Base-by-base conservation (phyloP, 75 land plant genomes). In the Sequoiadendron giganteum region DNA sequence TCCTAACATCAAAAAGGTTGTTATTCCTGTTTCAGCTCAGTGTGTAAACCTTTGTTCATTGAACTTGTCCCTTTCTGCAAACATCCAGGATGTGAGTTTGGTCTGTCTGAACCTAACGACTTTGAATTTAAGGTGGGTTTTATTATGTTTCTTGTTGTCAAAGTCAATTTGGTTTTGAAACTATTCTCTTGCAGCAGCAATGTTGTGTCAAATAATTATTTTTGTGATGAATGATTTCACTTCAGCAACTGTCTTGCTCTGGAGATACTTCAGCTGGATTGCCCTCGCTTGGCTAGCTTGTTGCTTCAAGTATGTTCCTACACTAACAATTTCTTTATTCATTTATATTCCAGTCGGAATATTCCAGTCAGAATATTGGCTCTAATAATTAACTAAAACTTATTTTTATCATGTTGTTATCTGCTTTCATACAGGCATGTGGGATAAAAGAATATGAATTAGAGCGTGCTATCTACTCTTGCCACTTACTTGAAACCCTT, bases 1-100 rank as follows among this genome's bases (percentile, higher is more conserved):
- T 91, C 94, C 92, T 19, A 95, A 94, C 83, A 93, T 98, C 55
- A 97, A 91, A 90, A 95, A 93, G 87, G 99, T 98, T 47, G 56
- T 88, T 28, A 92, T 98, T 77, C 94, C 95, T 19, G 85, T 90
- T 32, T 84, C 48, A 28, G 97, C 97, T 19, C 88, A 87, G 9
- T 98, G 96, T 89, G 83, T 87, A 58, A 89, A 93, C 86, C 89
- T 98, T 61, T 92, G 96, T 14, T 93, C 89, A 8, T 86, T 98
- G 84, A 98, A 98, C 88, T 94, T 98, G 3, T 95, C 98, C 16
- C 87, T 98, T 28, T 98, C 99, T 49, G 84, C 83, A 18, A 97
- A 98, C 87, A 87, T 98, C 86, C 94, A 94, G 93, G 99, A 98
- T 88, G 97, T 98, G 72, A 91, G 89, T 84, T 85, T 98, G 28